These are phyloP conservation scores for Neonectria faginata DNA, from an alignment of 2,329 filamentous ascomycete genomes.

Conservation along the genomic window DNA sequence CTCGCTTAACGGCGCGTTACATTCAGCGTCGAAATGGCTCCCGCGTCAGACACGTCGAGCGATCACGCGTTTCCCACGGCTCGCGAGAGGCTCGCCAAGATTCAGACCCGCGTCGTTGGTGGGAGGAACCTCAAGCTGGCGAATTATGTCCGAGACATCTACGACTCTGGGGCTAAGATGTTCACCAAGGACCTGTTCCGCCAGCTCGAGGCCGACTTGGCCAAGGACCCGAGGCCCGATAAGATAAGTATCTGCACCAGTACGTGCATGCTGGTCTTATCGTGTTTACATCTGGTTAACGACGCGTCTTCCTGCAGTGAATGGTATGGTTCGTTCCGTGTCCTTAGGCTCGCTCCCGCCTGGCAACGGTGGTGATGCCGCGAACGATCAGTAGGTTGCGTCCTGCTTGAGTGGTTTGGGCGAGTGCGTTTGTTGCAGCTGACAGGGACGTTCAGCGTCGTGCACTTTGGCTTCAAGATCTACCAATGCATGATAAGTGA, in stretches of 20 bases:
- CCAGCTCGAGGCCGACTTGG: slow-evolving; percentile 5
- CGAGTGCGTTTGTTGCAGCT: not conserved
- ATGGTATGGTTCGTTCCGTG: not conserved
- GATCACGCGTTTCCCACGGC: not conserved
- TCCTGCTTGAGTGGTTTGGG: not conserved
- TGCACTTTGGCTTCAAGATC: not conserved
- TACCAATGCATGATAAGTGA: not conserved
- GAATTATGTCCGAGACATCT: slow-evolving; percentile 3
- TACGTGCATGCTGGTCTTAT: not conserved
- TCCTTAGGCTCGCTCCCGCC: not conserved
- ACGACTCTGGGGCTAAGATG: slow-evolving; percentile 7
- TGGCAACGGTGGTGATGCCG: no score
- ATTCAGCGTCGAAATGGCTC: not conserved
- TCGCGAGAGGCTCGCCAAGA: not conserved
- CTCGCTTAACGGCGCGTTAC: no score
- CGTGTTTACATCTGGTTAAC: not conserved
- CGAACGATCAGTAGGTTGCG: not conserved
- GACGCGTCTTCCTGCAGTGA: slow-evolving; percentile 4
- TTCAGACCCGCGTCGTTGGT: not conserved
- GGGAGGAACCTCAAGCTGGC: not conserved
- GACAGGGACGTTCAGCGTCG: not conserved
- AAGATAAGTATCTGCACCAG: not conserved
- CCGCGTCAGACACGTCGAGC: not conserved
- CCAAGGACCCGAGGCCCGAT: not conserved
- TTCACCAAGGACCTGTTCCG: slow-evolving; percentile 22